These are phyloP conservation scores for Gymnopus androsaceus DNA, from an alignment of 1,284 basidiomycete genomes.

Conservation along the genomic window DNA sequence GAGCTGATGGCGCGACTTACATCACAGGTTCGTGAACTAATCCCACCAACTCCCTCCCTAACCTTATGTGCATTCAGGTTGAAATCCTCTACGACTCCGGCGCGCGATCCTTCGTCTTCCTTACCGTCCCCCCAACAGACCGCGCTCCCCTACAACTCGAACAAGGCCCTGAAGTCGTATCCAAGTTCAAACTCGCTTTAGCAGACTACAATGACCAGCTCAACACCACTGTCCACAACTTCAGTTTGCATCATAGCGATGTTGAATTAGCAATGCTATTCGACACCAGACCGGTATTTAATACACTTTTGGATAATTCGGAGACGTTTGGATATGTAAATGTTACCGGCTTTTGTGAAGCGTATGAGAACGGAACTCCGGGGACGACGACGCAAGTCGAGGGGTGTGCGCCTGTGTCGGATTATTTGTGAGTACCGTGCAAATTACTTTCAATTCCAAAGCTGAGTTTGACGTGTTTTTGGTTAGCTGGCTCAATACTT, in stretches of 20 bases:
- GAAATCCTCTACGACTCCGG: constrained; percentile 55
- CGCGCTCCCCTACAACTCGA: constrained; percentile 56
- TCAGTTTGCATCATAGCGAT: constrained; percentile 43
- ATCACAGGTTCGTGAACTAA: constrained; percentile 43
- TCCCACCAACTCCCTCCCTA: background rate
- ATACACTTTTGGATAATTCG: constrained; percentile 54
- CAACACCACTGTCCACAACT: constrained; percentile 36
- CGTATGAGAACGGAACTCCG: constrained; percentile 60
- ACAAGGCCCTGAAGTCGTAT: constrained; percentile 44
- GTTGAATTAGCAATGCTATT: constrained; percentile 49
- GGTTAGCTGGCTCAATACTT: constrained; percentile 57
- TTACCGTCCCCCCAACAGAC: constrained; percentile 67
- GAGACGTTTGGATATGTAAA: constrained; percentile 58
- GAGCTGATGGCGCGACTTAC: constrained; percentile 57
- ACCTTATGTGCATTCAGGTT: constrained; percentile 36
- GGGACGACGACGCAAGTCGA: constrained; percentile 49
- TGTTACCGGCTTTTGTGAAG: constrained; percentile 57
- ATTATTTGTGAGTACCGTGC: constrained; percentile 54
- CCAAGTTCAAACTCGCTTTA: constrained; percentile 42
- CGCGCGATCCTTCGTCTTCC: constrained; percentile 64
- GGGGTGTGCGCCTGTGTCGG: constrained; percentile 62
- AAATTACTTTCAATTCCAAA: background rate
- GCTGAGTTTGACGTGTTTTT: background rate
- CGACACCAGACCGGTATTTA: constrained; percentile 60
- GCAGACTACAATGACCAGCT: constrained; percentile 56